A percentile compares a stretch with the other conserved stretches of the same genome.
phyloP scores from a whole-genome alignment of 2,329 filamentous ascomycete species.

The Epichloe aotearoae region DNA sequence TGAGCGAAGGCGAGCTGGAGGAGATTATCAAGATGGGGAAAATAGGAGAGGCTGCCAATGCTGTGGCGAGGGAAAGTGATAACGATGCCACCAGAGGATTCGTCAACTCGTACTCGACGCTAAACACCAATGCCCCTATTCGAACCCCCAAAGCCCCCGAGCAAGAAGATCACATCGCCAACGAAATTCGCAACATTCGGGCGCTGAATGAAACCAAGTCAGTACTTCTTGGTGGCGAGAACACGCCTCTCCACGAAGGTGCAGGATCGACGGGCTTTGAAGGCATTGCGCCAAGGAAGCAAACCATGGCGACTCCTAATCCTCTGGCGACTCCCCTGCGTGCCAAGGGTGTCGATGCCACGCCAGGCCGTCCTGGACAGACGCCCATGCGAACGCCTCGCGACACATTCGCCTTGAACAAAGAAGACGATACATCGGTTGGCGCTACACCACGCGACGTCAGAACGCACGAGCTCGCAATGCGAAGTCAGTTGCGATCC shows the following conservation, averaged over 20 bases:
- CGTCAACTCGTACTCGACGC: constrained; percentile 71
- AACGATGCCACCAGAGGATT: constrained; percentile 76
- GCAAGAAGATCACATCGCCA: constrained; percentile 90
- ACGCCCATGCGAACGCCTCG: constrained; percentile 82
- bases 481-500: constrained; percentile 54
- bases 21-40: constrained; percentile 99
- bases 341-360: constrained; percentile 51
- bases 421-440: constrained; percentile 52
- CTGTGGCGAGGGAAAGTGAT: constrained; percentile 62
- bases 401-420: constrained; percentile 76
- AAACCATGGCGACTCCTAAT: constrained; percentile 82
- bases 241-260: constrained; percentile 76
- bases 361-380: constrained; percentile 55
- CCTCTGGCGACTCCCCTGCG: constrained; percentile 84
- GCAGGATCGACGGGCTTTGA: constrained; percentile 76
- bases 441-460: constrained; percentile 67
- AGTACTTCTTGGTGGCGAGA: constrained; percentile 84
- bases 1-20: constrained; percentile 84
- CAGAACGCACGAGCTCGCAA: constrained; percentile 53
- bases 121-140: constrained; percentile 75
- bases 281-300: constrained; percentile 65
- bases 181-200: constrained; percentile 88
- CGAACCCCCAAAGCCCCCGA: constrained; percentile 82
- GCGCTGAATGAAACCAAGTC: constrained; percentile 90
- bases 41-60: constrained; percentile 74